phyloP scores from a whole-genome alignment of 2,329 filamentous ascomycete species.

The Calycina marina region DNA sequence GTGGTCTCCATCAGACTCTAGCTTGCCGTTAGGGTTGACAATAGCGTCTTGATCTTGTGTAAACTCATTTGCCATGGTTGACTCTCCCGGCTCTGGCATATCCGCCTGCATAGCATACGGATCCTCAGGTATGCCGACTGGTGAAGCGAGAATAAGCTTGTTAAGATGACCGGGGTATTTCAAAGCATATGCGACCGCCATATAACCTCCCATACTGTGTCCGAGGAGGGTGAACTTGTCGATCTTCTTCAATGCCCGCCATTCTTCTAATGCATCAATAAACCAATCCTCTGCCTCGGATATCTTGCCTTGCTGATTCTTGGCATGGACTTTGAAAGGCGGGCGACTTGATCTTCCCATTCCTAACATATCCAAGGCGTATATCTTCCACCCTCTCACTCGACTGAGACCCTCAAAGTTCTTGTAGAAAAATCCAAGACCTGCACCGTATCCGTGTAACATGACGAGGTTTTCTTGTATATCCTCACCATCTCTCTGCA shows the following conservation, averaged over 20 bases:
- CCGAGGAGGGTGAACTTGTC: slow-evolving; percentile 88
- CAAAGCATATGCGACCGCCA: slow-evolving; percentile 85
- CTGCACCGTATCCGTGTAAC: slow-evolving; percentile 91
- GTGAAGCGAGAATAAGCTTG: slow-evolving; percentile 89
- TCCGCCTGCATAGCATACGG: slow-evolving; percentile 73
- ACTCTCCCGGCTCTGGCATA: slow-evolving; percentile 63
- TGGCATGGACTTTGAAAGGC: slow-evolving; percentile 70
- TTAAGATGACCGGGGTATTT: slow-evolving; percentile 93
- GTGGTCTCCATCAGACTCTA: slow-evolving; percentile 22
- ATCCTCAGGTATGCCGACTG: slow-evolving; percentile 88
- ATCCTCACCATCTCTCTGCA: slow-evolving; percentile 68
- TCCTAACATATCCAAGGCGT: slow-evolving; percentile 85
- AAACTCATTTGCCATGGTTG: slow-evolving; percentile 64
- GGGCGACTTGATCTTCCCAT: slow-evolving; percentile 86
- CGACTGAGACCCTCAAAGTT: slow-evolving; percentile 85
- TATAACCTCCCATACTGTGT: slow-evolving; percentile 87
- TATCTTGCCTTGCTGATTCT: slow-evolving; percentile 66
- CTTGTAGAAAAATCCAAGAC: slow-evolving; percentile 95
- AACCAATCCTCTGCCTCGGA: slow-evolving; percentile 91
- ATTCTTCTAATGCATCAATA: slow-evolving; percentile 89
- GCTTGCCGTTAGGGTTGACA: slow-evolving; percentile 25
- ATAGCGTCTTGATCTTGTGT: slow-evolving; percentile 53
- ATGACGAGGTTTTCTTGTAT: slow-evolving; percentile 83
- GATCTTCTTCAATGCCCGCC: slow-evolving; percentile 76
- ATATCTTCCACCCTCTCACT: slow-evolving; percentile 70